These are phyloP conservation scores for Leptographium radiaticola DNA, from an alignment of 2,329 filamentous ascomycete genomes.

Conservation along the genomic window DNA sequence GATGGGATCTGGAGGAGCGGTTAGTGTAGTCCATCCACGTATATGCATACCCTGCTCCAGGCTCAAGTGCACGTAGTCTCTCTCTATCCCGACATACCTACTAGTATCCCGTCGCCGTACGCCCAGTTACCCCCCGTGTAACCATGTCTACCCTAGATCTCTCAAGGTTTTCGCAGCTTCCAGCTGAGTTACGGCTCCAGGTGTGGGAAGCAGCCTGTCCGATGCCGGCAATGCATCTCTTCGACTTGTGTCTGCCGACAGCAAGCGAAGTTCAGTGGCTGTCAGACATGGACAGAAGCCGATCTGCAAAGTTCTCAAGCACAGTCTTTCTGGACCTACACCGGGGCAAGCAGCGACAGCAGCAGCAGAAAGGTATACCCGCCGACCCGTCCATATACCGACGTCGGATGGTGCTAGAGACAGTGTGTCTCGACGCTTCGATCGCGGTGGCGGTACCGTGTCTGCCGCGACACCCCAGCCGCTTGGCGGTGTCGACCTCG, in stretches of 20 bases:
- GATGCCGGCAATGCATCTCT: slow-evolving; percentile 13
- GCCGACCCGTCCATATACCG: slow-evolving; percentile 8
- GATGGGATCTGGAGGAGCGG: too few relatives aligned
- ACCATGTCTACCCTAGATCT: background rate
- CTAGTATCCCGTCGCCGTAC: too few relatives aligned
- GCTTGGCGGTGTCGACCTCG: background rate
- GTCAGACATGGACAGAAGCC: background rate
- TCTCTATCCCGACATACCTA: background rate
- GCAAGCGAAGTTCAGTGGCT: background rate
- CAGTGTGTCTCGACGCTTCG: slow-evolving; percentile 8
- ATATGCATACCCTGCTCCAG: too few relatives aligned
- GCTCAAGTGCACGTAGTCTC: too few relatives aligned
- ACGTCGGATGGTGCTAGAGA: slow-evolving; percentile 3
- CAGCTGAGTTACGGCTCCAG: slow-evolving; percentile 13
- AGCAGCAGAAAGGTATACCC: background rate
- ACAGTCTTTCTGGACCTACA: slow-evolving; percentile 4
- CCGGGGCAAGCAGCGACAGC: background rate
- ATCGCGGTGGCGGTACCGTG: background rate
- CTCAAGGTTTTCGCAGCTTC: slow-evolving; percentile 10
- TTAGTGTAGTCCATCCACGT: too few relatives aligned
- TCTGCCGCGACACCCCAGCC: background rate
- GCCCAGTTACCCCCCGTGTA: background rate
- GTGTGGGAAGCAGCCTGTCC: slow-evolving; percentile 12
- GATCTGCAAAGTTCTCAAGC: slow-evolving; percentile 1
- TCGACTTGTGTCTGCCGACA: slow-evolving; percentile 11